Conservation (phyloP, 441 rosid genomes). For the Brassica balearica region DNA sequence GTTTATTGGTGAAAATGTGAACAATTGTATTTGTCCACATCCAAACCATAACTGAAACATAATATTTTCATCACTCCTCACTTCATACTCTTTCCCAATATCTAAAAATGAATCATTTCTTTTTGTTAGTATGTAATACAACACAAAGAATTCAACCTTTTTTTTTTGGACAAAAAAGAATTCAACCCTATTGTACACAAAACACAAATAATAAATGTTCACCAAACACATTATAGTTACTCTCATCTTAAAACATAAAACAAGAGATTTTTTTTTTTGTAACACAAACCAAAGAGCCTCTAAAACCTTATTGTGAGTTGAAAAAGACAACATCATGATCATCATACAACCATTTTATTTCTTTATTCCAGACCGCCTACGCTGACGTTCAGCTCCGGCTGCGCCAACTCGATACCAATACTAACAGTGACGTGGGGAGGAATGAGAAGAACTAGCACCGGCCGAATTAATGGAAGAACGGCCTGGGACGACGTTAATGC, state of each 20-base stretch:
- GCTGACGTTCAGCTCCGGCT: not conserved
- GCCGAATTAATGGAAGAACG: not conserved
- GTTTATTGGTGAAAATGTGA: too few relatives aligned
- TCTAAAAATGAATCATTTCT: too few relatives aligned
- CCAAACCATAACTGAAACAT: too few relatives aligned
- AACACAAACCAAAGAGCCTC: too few relatives aligned
- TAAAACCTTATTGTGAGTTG: not conserved
- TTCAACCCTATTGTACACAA: not conserved
- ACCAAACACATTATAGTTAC: not conserved
- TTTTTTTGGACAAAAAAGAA: too few relatives aligned
- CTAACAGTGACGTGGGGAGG: slow-evolving; percentile 20
- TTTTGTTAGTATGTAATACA: too few relatives aligned
- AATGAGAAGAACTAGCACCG: slow-evolving; percentile 10
- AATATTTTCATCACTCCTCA: too few relatives aligned
- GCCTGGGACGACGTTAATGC: slow-evolving; percentile 12
- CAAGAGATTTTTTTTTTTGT: too few relatives aligned
- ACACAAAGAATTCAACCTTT: too few relatives aligned
- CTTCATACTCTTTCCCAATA: too few relatives aligned
- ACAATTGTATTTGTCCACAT: too few relatives aligned
- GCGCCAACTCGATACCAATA: slow-evolving; percentile 25
- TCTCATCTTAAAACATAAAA: not conserved
- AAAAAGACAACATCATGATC: not conserved
- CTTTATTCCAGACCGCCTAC: not conserved
- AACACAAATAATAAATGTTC: not conserved
- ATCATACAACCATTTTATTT: not conserved